Evolutionary conservation across 306 rosid genomes (phyloP).

Genomic region (Cyclanthera cordifolia): DNA sequence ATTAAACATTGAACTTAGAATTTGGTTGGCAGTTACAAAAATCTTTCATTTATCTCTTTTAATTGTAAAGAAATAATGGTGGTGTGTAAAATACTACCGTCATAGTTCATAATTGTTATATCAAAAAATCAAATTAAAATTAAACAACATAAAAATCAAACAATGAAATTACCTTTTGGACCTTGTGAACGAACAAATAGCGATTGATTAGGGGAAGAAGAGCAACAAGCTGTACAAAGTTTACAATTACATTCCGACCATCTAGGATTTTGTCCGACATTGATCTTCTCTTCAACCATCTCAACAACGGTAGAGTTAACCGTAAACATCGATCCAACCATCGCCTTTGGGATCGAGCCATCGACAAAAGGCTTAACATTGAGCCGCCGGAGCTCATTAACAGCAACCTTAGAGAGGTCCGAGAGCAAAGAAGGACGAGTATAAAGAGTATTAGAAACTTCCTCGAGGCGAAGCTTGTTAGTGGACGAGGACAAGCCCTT

Average conservation of each 20-base stretch:
- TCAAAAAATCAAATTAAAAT: too few relatives aligned
- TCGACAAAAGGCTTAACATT: slow-evolving; percentile 16
- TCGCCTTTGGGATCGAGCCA: slow-evolving; percentile 11
- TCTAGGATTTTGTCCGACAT: slow-evolving; percentile 28
- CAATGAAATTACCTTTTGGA: slow-evolving; percentile 42
- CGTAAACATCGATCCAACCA: slow-evolving; percentile 24
- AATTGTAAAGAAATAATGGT: too few relatives aligned
- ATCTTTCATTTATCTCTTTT: too few relatives aligned
- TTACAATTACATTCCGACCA: slow-evolving; percentile 94
- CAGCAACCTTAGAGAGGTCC: slow-evolving; percentile 45
- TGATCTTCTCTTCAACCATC: slow-evolving; percentile 64
- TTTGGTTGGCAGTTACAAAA: too few relatives aligned
- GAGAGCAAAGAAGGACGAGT: slow-evolving; percentile 60
- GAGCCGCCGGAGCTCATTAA: slow-evolving; percentile 29
- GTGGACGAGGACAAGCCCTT: slow-evolving; percentile 56
- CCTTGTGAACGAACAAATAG: slow-evolving; percentile 55
- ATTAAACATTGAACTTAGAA: too few relatives aligned
- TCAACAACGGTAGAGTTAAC: slow-evolving; percentile 58
- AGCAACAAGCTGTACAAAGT: slow-evolving; percentile 55
- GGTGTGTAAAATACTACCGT: too few relatives aligned
- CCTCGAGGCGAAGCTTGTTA: slow-evolving; percentile 57
- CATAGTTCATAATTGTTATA: too few relatives aligned
- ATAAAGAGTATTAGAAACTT: slow-evolving; percentile 77
- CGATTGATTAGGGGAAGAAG: slow-evolving; percentile 32
- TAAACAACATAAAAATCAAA: too few relatives aligned